Evolutionary conservation across 2,329 filamentous ascomycete species (phyloP), one percentile per base, ranked within the genome.

Genomic region (Torrubiella hemipterigena): DNA sequence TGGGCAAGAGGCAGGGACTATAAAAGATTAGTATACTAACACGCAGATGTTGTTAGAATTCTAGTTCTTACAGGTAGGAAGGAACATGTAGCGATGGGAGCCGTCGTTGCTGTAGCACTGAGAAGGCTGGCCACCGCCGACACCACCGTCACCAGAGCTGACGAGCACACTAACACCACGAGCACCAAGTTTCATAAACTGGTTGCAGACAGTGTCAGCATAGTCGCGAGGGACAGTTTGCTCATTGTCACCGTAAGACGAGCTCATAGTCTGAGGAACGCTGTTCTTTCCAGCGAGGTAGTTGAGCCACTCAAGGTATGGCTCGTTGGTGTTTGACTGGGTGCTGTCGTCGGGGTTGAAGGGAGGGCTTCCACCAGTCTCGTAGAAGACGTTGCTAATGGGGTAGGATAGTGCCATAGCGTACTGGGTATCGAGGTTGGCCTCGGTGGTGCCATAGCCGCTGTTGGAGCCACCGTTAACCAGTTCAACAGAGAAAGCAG

Each of bases 291-390:
- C 8, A 7, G 14, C 11, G 10, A 32, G 14, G n/a, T 32, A 26
- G 16, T 26, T 20, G 22, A 32, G 30, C 30, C 30, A 32, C 10
- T 26, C 30, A 8, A 32, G 30, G 17, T 32, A 32, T 8, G 30
- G 30, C 30, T 32, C 30, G 29, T 31, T 31, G 29, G 21, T 26
- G 29, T 31, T 31, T 7, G n/a, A 18, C 7, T 20, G 14, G 9
- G 20, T 24, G 10, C 22, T 14, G 12, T 20, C n/a, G 18, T 21
- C 17, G 3, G 29, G 29, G 7, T 22, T 20, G 19, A 30, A 30
- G 3, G 29, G 29, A 6, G 29, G 29, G 18, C 17, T 9, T 13
- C 29, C 29, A 4, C 11, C 29, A 20, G 17, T 17, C 15, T 21
- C 16, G 22, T 19, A 19, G 27, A 18, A 17, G 27, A 29, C 5